Percentiles rank a stretch among this genome's conserved stretches.
Conservation (phyloP, 257 asterid species). For the Thymus quinquecostatus region DNA sequence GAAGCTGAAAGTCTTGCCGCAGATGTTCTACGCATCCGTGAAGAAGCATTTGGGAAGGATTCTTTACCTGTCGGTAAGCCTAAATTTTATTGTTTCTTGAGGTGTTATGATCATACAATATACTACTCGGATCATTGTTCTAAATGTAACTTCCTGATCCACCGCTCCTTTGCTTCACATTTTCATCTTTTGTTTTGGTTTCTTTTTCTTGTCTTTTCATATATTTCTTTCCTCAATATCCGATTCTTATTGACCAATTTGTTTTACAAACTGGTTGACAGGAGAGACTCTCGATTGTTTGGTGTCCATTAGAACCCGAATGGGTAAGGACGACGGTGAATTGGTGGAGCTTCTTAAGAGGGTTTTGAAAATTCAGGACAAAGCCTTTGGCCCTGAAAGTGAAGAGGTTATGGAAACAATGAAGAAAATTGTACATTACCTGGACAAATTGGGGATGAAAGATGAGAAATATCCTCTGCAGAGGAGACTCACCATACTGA, state of each 20-base stretch:
- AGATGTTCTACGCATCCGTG: constrained; percentile 69
- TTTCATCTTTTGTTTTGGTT: too few relatives aligned
- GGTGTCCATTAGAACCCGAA: constrained; percentile 70
- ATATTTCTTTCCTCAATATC: not conserved
- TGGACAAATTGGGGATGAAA: constrained; percentile 71
- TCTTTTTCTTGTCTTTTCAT: not conserved
- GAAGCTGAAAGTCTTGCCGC: constrained; percentile 83
- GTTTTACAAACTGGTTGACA: constrained; percentile 37
- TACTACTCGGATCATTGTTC: constrained; percentile 8
- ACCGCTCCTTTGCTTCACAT: too few relatives aligned
- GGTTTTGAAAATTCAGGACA: constrained; percentile 79
- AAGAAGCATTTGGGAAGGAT: constrained; percentile 79
- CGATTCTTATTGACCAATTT: constrained; percentile 16
- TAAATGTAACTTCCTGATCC: too few relatives aligned
- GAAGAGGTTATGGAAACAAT: constrained; percentile 76
- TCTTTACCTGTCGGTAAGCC: constrained; percentile 87
- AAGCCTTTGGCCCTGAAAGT: constrained; percentile 71
- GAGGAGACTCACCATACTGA: constrained; percentile 64
- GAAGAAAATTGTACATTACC: constrained; percentile 65
- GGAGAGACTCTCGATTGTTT: constrained; percentile 98
- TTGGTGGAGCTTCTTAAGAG: constrained; percentile 70
- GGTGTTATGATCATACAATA: not conserved
- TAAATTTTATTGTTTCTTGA: not conserved
- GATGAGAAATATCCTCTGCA: constrained; percentile 69
- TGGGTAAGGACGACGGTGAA: constrained; percentile 61